Evolutionary conservation across 208 protist genomes (phyloP).

Genomic region (Wallacemonas sp.): DNA sequence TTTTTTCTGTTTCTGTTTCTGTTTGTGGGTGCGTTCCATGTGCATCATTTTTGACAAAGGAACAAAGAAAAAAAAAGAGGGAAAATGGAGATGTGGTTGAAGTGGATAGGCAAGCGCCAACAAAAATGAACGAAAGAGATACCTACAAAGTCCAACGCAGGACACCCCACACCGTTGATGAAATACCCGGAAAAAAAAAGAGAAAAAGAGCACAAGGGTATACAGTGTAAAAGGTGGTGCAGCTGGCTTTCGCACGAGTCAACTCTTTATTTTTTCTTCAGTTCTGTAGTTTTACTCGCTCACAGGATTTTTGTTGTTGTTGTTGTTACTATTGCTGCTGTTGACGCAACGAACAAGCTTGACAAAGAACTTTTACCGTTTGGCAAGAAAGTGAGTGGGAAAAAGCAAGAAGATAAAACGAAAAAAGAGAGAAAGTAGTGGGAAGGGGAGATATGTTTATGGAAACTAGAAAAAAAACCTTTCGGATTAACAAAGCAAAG

Average conservation of each 20-base stretch:
- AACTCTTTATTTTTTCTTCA: neutral
- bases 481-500: neutral
- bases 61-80: neutral
- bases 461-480: too few species aligned
- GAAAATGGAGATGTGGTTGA: slow-evolving; percentile 12
- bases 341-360: too few species aligned
- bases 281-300: too few species aligned
- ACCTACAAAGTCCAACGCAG: too few species aligned
- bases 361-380: too few species aligned
- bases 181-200: too few species aligned
- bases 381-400: neutral
- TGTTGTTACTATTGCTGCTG: too few species aligned
- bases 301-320: too few species aligned
- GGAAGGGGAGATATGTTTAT: neutral
- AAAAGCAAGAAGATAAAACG: neutral
- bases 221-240: neutral
- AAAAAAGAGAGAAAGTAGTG: slow-evolving; percentile 15
- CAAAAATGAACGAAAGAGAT: too few species aligned
- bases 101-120: too few species aligned
- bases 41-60: neutral
- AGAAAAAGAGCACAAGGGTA: slow-evolving; percentile 17
- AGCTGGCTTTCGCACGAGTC: too few species aligned
- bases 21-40: neutral
- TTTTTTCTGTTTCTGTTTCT: neutral
- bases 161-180: too few species aligned